phyloP scores from a whole-genome alignment of 1,284 basidiomycete genomes.

The Fomitopsis betulina region DNA sequence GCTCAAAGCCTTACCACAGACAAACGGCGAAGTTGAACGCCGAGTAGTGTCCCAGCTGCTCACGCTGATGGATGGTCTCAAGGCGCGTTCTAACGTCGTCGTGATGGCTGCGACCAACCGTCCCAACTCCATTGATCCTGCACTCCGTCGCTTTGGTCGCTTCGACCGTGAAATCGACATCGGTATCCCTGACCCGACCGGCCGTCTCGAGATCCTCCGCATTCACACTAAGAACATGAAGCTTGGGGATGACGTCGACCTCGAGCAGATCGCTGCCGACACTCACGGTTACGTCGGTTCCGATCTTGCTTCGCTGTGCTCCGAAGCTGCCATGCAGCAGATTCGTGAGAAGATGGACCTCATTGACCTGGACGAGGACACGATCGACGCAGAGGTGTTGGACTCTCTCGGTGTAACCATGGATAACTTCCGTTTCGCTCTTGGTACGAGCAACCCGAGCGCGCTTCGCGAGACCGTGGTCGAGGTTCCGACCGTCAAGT shows the following conservation, averaged over 20 bases:
- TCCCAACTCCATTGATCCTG: constrained; percentile 98
- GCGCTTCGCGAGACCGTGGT: constrained; percentile 96
- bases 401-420: constrained; percentile 95
- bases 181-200: constrained; percentile 97
- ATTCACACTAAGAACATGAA: constrained; percentile 99
- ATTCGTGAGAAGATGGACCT: constrained; percentile 98
- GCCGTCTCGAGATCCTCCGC: constrained; percentile 95
- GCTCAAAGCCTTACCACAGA: constrained; percentile 43
- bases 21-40: constrained; percentile 98
- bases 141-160: constrained; percentile 95
- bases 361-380: constrained; percentile 91
- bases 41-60: constrained; percentile 98
- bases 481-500: constrained; percentile 93
- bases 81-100: constrained; percentile 97
- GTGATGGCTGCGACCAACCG: constrained; percentile 99
- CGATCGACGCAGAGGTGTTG: constrained; percentile 95
- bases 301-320: constrained; percentile 94
- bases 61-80: constrained; percentile 98
- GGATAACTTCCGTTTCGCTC: constrained; percentile 98
- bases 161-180: constrained; percentile 99
- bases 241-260: constrained; percentile 94
- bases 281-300: constrained; percentile 99
- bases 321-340: constrained; percentile 98
- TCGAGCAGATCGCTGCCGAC: constrained; percentile 98
- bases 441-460: constrained; percentile 94